Evolutionary conservation across 116 monocot genomes (phyloP), one percentile per base, ranked within the genome.

Genomic region (Trichopus zeylanicus): DNA sequence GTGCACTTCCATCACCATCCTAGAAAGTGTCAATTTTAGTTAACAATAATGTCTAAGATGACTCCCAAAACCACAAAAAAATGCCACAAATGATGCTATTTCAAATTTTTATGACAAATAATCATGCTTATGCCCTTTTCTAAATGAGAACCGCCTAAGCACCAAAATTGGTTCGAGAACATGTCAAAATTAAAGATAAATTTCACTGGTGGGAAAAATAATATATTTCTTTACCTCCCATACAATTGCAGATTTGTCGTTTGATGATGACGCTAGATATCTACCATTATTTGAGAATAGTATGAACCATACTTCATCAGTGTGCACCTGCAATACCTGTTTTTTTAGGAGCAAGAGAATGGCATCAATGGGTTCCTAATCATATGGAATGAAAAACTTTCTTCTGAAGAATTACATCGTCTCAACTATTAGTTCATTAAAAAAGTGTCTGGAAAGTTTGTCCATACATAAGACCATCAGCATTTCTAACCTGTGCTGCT

Each of bases 201-300:
- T 15, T 42, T 33, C 4, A 33, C 8, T 42, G 13, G 13, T 16
- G 42, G 1, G n/a, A 15, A 42, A 42, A 16, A 13, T 42, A 16
- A 42, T 42, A 42, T 42, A 35, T 22, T 27, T 55, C 47, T 12
- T 75, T 89, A 93, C 93, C 93, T 93, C 83, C 93, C 93, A 93
- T 67, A 93, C 76, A 54, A 93, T 86, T 31, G 79, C 75, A 51
- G 93, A 70, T 58, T 53, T 81, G 69, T 93, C 88, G 52, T 60
- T 72, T 10, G 89, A 89, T 48, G 93, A 64, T 34, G 93, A 89
- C 18, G 93, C 93, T 53, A 93, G 77, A 55, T 80, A 93, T 63
- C 79, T 88, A 19, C 93, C 93, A 68, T 80, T 77, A 64, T 86
- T 82, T 66, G 93, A 93, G 74, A 93, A 93, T 48, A 81, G 88